Conservation (phyloP, 2,329 filamentous ascomycete genomes). For the Tolypocladium nubicola region DNA sequence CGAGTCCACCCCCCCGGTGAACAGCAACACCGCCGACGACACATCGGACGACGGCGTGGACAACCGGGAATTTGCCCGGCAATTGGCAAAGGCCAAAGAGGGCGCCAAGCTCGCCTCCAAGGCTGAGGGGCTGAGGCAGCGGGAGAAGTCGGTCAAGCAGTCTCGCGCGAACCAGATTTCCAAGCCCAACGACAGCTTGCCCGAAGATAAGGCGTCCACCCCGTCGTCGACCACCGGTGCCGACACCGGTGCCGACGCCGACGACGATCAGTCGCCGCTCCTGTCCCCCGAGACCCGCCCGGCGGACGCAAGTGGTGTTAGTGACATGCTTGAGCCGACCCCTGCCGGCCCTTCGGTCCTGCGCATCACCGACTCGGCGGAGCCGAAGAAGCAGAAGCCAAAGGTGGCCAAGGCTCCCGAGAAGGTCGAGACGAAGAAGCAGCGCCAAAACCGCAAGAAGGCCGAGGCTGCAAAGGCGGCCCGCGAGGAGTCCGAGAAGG, state of each 20-base stretch:
- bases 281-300: slow-evolving; percentile 52
- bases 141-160: slow-evolving; percentile 61
- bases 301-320: slow-evolving; percentile 58
- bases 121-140: slow-evolving; percentile 48
- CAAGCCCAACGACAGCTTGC: slow-evolving; percentile 14
- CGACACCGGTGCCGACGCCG: slow-evolving; percentile 65
- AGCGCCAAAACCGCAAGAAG: slow-evolving; percentile 87
- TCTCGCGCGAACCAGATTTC: slow-evolving; percentile 46
- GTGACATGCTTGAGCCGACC: slow-evolving; percentile 81
- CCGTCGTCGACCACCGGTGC: slow-evolving; percentile 61
- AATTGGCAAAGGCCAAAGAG: slow-evolving; percentile 60
- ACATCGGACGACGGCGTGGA: slow-evolving; percentile 51
- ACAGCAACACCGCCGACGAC: slow-evolving; percentile 16
- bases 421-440: slow-evolving; percentile 80
- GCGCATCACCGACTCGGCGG: slow-evolving; percentile 56
- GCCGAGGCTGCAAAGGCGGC: slow-evolving; percentile 66
- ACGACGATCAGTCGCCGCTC: slow-evolving; percentile 67
- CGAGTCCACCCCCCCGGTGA: slow-evolving; percentile 14
- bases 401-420: slow-evolving; percentile 54
- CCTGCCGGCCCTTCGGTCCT: slow-evolving; percentile 61
- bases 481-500: slow-evolving; percentile 67
- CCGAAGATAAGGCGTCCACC: slow-evolving; percentile 35
- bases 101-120: slow-evolving; percentile 50
- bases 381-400: slow-evolving; percentile 51
- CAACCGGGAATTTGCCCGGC: slow-evolving; percentile 67